These are phyloP conservation scores for Gastroboletus turbinatus DNA, from an alignment of 1,284 basidiomycete genomes.

Conservation along the genomic window DNA sequence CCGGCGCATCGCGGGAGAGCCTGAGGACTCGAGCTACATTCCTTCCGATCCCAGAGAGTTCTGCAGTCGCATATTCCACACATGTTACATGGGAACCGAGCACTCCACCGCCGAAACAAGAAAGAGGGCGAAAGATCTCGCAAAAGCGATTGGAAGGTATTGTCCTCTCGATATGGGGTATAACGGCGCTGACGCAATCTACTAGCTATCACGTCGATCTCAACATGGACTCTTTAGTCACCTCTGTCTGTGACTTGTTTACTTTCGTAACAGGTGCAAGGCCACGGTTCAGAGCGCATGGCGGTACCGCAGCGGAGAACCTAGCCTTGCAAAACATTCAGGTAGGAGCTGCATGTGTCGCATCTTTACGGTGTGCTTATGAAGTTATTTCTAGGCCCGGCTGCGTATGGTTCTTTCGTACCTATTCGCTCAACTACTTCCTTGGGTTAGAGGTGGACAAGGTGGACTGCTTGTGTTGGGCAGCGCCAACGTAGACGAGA, in stretches of 20 bases:
- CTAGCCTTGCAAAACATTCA: constrained; percentile 98
- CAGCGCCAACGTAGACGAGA: constrained; percentile 98
- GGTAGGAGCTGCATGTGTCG: constrained; percentile 36
- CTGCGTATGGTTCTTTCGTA: constrained; percentile 97
- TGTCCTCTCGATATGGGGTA: constrained; percentile 9
- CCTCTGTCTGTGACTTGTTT: constrained; percentile 84
- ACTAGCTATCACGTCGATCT: constrained; percentile 89
- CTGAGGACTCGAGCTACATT: constrained; percentile 76
- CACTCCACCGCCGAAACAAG: constrained; percentile 91
- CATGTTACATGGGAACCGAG: constrained; percentile 99
- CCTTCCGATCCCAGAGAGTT: constrained; percentile 89
- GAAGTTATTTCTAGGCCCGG: constrained; percentile 58
- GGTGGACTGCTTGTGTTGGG: constrained; percentile 94
- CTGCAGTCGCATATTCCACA: constrained; percentile 87
- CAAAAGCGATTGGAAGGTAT: constrained; percentile 86
- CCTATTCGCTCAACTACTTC: constrained; percentile 94
- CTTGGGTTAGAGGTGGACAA: constrained; percentile 83
- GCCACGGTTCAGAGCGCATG: constrained; percentile 87
- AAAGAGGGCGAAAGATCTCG: constrained; percentile 81
- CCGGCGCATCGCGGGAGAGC: constrained; percentile 83
- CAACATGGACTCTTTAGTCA: constrained; percentile 94
- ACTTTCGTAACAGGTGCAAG: constrained; percentile 77
- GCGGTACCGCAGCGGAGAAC: constrained; percentile 88
- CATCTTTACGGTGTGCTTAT: background rate
- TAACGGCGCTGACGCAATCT: constrained; percentile 4